These are phyloP conservation scores for Striga asiatica DNA, from an alignment of 257 asterid genomes.

Conservation along the genomic window DNA sequence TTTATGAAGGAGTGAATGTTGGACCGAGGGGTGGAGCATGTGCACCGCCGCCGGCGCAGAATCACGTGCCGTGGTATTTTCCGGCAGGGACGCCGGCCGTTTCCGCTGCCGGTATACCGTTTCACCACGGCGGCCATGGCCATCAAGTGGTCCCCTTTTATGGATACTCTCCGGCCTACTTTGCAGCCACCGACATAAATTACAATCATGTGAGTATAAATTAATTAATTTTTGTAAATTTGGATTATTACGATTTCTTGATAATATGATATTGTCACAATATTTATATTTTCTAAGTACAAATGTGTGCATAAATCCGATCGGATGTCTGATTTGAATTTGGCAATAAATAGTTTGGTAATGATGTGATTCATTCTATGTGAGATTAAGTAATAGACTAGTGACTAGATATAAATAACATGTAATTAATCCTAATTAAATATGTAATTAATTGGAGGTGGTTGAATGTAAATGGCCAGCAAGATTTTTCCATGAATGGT, in stretches of 20 bases:
- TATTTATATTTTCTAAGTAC: background rate
- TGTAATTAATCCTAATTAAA: background rate
- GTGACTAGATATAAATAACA: background rate
- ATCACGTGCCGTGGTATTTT: constrained; percentile 72
- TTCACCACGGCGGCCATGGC: constrained; percentile 27
- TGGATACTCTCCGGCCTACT: constrained; percentile 75
- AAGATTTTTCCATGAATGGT: background rate
- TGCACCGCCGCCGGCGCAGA: constrained; percentile 32
- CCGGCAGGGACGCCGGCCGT: constrained; percentile 36
- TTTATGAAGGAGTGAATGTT: constrained; percentile 40
- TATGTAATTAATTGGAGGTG: background rate
- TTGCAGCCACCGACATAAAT: constrained; percentile 52
- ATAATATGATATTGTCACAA: background rate
- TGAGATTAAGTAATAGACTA: background rate
- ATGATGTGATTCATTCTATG: background rate
- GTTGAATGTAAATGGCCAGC: background rate
- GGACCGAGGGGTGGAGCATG: constrained; percentile 50
- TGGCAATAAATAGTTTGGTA: no score
- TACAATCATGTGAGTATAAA: constrained; percentile 59
- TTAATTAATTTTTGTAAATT: background rate
- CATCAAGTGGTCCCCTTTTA: constrained; percentile 59
- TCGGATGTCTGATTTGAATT: background rate
- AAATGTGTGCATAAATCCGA: background rate
- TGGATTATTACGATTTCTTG: background rate
- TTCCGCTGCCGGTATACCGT: constrained; percentile 25